phyloP scores from a whole-genome alignment of 768 basidiomycete genomes.

The Boletus eberwhitei region DNA sequence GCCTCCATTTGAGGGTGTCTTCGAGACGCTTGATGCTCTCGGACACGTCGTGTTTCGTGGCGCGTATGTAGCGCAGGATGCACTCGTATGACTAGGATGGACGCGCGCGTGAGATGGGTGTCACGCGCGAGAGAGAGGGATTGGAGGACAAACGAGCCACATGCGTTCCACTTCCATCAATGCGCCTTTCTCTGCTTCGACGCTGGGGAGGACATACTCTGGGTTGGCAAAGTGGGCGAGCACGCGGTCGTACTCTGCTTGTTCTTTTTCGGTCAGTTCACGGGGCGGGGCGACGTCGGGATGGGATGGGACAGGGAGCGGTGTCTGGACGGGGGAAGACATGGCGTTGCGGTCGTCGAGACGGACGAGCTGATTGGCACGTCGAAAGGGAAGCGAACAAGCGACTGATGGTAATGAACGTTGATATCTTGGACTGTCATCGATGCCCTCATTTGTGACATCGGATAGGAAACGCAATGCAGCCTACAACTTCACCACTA shows the following conservation, averaged over 20 bases:
- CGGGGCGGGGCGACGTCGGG: constrained; percentile 33
- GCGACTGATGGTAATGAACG: too few relatives aligned
- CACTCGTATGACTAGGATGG: constrained; percentile 58
- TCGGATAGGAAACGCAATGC: not conserved
- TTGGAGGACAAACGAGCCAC: constrained; percentile 59
- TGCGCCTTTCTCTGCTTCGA: constrained; percentile 38
- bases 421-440: too few relatives aligned
- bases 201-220: constrained; percentile 51
- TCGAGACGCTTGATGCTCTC: constrained; percentile 64
- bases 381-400: not conserved
- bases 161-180: constrained; percentile 69
- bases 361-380: too few relatives aligned
- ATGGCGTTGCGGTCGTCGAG: not conserved
- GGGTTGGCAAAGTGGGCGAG: constrained; percentile 55
- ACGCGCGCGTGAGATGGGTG: not conserved
- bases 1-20: constrained; percentile 72
- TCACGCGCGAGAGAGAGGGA: not conserved
- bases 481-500: too few relatives aligned
- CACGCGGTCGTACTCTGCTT: constrained; percentile 50
- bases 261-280: constrained; percentile 42
- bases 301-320: constrained; percentile 24
- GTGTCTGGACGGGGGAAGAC: constrained; percentile 15
- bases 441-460: too few relatives aligned
- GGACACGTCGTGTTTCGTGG: constrained; percentile 68
- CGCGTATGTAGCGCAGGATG: constrained; percentile 72